phyloP scores from a whole-genome alignment of 108 stramenopile genomes.

The Cyclostephanos tholiformis region DNA sequence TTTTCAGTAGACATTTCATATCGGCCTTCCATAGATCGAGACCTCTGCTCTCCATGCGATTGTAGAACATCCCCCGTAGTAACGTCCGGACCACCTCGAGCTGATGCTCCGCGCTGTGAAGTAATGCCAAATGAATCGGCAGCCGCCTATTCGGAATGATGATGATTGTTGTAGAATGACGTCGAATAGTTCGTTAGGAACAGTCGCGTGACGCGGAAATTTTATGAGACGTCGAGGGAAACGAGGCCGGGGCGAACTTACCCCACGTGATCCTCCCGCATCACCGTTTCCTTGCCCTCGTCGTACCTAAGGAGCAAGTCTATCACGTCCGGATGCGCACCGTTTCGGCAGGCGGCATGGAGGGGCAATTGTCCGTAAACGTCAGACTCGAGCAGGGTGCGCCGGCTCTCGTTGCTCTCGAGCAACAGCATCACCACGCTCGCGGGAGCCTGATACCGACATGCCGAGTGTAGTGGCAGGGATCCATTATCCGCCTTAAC shows the following conservation, averaged over 20 bases:
- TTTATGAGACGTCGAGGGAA: too few relatives aligned
- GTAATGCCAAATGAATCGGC: constrained; percentile 60
- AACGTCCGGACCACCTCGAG: constrained; percentile 38
- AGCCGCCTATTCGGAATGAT: constrained; percentile 45
- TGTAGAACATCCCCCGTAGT: constrained; percentile 56
- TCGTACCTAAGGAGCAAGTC: constrained; percentile 51
- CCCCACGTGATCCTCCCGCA: constrained; percentile 53
- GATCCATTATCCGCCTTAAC: constrained; percentile 56
- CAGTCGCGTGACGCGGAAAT: too few relatives aligned
- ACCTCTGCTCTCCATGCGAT: constrained; percentile 54
- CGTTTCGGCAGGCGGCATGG: constrained; percentile 67
- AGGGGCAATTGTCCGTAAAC: constrained; percentile 62
- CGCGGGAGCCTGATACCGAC: constrained; percentile 59
- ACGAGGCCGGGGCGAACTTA: too few relatives aligned
- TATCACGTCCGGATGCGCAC: constrained; percentile 45
- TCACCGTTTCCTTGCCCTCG: constrained; percentile 39
- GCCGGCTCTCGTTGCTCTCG: constrained; percentile 37
- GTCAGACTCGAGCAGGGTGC: constrained; percentile 45
- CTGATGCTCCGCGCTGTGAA: constrained; percentile 46
- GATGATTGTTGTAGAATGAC: too few relatives aligned
- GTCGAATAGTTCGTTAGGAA: too few relatives aligned
- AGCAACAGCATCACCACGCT: constrained; percentile 57
- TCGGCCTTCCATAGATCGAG: constrained; percentile 60
- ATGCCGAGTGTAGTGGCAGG: constrained; percentile 64
- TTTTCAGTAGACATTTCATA: constrained; percentile 41